phyloP scores from a whole-genome alignment of 2,329 filamentous ascomycete genomes.

The Clarireedia paspali region DNA sequence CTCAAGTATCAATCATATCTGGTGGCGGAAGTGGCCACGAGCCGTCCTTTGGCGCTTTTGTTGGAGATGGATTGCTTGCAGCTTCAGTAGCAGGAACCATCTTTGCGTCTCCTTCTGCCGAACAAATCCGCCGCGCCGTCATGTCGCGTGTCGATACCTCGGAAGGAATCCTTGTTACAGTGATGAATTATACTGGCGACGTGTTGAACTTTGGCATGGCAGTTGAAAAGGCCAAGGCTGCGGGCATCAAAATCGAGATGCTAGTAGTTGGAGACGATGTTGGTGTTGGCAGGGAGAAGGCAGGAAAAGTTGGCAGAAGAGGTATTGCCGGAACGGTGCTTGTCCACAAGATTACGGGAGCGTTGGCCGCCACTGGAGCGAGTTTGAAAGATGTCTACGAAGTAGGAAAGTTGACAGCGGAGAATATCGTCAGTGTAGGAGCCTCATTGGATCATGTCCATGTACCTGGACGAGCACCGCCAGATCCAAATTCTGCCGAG shows the following conservation, averaged over 20 bases:
- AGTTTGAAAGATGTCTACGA: constrained; percentile 63
- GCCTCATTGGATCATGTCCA: constrained; percentile 88
- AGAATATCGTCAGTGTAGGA: constrained; percentile 78
- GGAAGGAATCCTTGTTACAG: constrained; percentile 76
- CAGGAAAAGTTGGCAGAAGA: constrained; percentile 85
- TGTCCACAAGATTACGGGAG: constrained; percentile 85
- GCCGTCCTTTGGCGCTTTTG: constrained; percentile 78
- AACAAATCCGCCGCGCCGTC: constrained; percentile 75
- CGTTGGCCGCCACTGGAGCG: constrained; percentile 64
- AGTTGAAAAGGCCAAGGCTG: constrained; percentile 82
- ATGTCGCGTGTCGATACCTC: constrained; percentile 62
- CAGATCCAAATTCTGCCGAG: constrained; percentile 47
- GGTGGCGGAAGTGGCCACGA: constrained; percentile 90
- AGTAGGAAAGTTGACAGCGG: constrained; percentile 62
- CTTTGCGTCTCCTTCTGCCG: constrained; percentile 72
- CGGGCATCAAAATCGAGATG: constrained; percentile 74
- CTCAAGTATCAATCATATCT: constrained; percentile 76
- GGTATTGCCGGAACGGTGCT: constrained; percentile 89
- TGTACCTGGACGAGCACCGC: constrained; percentile 65
- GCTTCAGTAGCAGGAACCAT: constrained; percentile 82
- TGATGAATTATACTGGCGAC: constrained; percentile 93
- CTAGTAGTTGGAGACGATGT: constrained; percentile 89
- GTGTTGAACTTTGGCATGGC: constrained; percentile 91
- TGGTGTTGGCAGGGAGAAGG: constrained; percentile 71
- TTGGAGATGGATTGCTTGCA: constrained; percentile 71